These are phyloP conservation scores for Fusarium pininemorale DNA, from an alignment of 2,329 filamentous ascomycete genomes.

Conservation along the genomic window DNA sequence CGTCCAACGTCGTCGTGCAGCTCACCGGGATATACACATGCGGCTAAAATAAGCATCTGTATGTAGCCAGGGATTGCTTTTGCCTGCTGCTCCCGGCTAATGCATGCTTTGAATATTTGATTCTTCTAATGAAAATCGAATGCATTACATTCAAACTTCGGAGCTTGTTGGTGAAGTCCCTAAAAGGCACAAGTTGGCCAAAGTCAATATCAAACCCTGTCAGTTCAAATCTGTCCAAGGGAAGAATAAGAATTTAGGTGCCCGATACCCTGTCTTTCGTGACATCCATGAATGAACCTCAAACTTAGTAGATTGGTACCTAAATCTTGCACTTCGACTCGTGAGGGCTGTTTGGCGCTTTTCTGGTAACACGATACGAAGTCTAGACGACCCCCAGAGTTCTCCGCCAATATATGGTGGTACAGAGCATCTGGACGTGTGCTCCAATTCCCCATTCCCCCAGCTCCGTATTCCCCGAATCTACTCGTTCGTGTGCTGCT, in stretches of 20 bases:
- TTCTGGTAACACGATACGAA: background rate
- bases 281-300: background rate
- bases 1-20: constrained; percentile 32
- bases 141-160: background rate
- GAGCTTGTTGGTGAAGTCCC: background rate
- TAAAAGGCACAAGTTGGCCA: background rate
- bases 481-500: background rate
- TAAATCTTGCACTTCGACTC: background rate
- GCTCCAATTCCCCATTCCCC: constrained; percentile 17
- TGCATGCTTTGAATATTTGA: constrained; percentile 34
- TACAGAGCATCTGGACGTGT: constrained; percentile 2
- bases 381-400: constrained; percentile 10
- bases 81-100: constrained; percentile 14
- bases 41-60: constrained; percentile 42
- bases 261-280: background rate
- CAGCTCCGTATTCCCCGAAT: constrained; percentile 4
- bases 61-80: constrained; percentile 31
- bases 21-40: constrained; percentile 31
- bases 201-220: constrained; percentile 6
- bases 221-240: constrained; percentile 4
- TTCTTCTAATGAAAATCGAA: constrained; percentile 39
- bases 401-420: constrained; percentile 6
- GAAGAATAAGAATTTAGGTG: background rate
- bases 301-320: background rate
- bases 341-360: background rate